phyloP scores from a whole-genome alignment of 495 filamentous ascomycete species.

The Jackrogersella minutella region DNA sequence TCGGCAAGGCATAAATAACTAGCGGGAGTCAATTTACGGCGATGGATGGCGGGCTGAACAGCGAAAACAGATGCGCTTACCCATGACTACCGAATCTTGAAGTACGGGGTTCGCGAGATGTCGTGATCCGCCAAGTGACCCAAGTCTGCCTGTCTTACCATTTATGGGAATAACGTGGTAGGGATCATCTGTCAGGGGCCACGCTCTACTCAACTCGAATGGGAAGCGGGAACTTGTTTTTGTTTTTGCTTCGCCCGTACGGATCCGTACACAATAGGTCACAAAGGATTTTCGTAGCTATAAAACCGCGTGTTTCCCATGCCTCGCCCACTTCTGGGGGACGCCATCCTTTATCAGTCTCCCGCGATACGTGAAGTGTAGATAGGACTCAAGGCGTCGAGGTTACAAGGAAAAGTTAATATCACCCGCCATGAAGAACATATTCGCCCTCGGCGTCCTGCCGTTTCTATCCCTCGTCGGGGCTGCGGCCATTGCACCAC shows the following conservation, averaged over 20 bases:
- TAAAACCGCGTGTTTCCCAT: slow-evolving; percentile 12
- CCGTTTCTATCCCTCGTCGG: slow-evolving; percentile 28
- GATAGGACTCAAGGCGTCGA: slow-evolving; percentile 15
- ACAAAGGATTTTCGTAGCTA: slow-evolving; percentile 17
- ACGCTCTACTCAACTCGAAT: not conserved
- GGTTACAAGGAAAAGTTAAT: not conserved
- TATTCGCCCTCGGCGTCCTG: slow-evolving; percentile 21
- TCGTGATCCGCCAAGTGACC: slow-evolving; percentile 42
- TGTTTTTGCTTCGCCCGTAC: too few species aligned
- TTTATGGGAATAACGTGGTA: slow-evolving; percentile 18
- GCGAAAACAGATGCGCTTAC: not conserved
- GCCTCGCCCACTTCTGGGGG: not conserved
- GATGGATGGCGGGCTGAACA: slow-evolving; percentile 12
- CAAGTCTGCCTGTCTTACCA: slow-evolving; percentile 33
- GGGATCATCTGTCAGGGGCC: slow-evolving; percentile 37
- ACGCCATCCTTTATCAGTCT: not conserved
- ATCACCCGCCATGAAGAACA: slow-evolving; percentile 25
- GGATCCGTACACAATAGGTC: not conserved
- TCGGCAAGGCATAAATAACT: slow-evolving; percentile 14
- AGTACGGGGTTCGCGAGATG: slow-evolving; percentile 28
- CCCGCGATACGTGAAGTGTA: slow-evolving; percentile 1
- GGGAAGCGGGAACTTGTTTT: slow-evolving; percentile 30
- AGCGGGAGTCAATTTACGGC: slow-evolving; percentile 3
- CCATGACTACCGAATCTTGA: slow-evolving; percentile 14
- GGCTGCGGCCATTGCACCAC: slow-evolving; percentile 18